Base-by-base conservation (phyloP, 2,329 filamentous ascomycete species). In the Aspergillus neotritici region DNA sequence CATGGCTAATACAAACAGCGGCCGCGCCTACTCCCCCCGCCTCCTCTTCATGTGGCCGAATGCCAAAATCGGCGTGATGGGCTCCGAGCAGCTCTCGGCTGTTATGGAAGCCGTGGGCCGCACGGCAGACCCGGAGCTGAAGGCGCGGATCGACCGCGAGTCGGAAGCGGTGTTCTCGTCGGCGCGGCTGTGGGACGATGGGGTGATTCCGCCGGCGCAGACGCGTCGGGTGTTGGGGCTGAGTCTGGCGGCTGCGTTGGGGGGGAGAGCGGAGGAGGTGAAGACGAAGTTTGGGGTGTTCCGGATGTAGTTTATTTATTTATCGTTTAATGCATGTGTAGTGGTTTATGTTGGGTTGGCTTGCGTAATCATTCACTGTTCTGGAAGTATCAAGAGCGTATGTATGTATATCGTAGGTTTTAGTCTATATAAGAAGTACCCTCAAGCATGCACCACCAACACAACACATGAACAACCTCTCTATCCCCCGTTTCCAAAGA, bases 31-130 rank as follows among this genome's bases (percentile, higher is more conserved):
- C 67, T 81, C 80, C n/a, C 91, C 91, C 0, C 76, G 89, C 10
- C 88, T 97, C 66, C 69, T 97, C 48, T 96, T 88, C 82, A 94
- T 91, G 76, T 98, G 93, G 93, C 93, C 93, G 32, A 95, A 94
- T 56, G 89, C 93, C n/a, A 86, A 86, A 61, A 88, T 95, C 40
- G 87, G 87, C 28, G 90, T 98, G 56, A 98, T 98, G 93, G 93
- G 93, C 14, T 79, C 86, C 32, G 91, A 96, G 69, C 91, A 97
- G 72, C 75, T 98, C 30, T 84, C 84, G 6, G 80, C 84, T 4
- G 93, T 98, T 49, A 97, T 98, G 93, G 87, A 89, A 69, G 86
- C 90, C 2, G 91, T 98, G 0, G 90, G 91, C 7, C 86, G 86
- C 68, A 80, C 80, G 47, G 83, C 82, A 1, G 90, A 96, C 62